Evolutionary conservation across 805 yeast genomes (phyloP).

Genomic region (Danielia oregonensis): DNA sequence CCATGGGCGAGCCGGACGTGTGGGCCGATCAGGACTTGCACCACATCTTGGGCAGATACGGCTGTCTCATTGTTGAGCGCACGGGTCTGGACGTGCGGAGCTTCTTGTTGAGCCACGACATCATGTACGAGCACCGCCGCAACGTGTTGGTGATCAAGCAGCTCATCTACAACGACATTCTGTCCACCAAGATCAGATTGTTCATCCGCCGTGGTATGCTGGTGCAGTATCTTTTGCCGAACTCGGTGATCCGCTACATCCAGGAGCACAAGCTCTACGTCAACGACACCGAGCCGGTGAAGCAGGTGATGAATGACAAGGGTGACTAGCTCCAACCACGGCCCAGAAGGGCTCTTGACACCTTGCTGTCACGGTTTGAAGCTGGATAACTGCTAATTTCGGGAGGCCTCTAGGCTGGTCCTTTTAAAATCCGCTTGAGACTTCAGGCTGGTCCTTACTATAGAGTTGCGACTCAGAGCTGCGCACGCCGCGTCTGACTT

Average conservation of each 20-base stretch:
- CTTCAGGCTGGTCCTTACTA: too few species aligned
- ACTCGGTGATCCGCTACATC: constrained; percentile 89
- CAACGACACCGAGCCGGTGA: constrained; percentile 89
- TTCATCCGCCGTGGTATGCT: constrained; percentile 95
- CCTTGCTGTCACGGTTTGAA: too few species aligned
- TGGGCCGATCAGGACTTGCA: constrained; percentile 97
- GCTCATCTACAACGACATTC: constrained; percentile 91
- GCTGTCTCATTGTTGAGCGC: constrained; percentile 93
- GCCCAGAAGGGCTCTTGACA: too few species aligned
- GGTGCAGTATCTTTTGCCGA: constrained; percentile 91
- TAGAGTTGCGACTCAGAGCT: too few species aligned
- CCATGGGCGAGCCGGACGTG: constrained; percentile 99
- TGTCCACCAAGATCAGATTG: constrained; percentile 89
- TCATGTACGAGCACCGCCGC: constrained; percentile 94
- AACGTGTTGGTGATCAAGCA: constrained; percentile 94
- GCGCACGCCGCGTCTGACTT: too few species aligned
- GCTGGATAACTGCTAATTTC: too few species aligned
- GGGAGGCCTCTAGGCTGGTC: too few species aligned
- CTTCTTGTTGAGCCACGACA: constrained; percentile 87
- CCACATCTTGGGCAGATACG: constrained; percentile 93
- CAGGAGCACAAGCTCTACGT: constrained; percentile 86
- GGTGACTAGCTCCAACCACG: constrained; percentile 15
- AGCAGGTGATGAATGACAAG: constrained; percentile 59
- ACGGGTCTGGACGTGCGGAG: constrained; percentile 95
- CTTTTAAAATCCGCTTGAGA: too few species aligned